Evolutionary conservation across 352 stramenopile genomes (phyloP), one percentile per base, ranked within the genome.

Genomic region (Nannochloropsis limnetica): DNA sequence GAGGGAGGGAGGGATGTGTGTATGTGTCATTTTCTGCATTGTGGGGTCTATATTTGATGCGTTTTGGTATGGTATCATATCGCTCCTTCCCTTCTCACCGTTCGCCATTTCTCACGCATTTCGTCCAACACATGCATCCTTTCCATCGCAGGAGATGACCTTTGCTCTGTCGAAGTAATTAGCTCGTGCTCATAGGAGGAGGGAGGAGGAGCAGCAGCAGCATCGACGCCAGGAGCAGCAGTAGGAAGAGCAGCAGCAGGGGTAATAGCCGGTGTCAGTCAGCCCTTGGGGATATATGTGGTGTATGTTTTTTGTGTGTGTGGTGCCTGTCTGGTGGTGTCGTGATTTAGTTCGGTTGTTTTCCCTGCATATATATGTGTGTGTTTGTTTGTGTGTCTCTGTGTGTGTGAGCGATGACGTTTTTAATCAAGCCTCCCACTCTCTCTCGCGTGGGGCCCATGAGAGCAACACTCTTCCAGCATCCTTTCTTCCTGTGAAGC

Each of bases 71-170:
- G 8, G 37, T 49, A 14, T 6, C 37, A 6, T 49, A 20, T 49
- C 17, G 2, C 37, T 49, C 8, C 8, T 3, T 15, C 17, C 2
- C 11, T 49, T 49, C 17, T 49, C 17, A 49, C 32, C 32, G 17
- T 49, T 49, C 37, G 37, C 11, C 37, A 1, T 14, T 14, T 49
- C 37, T 9, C 37, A 49, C 37, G 37, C 37, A 3, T 49, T 49
- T 15, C 17, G 8, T 15, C 2, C 37, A 1, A 49, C 1, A 49
- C 4, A 15, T n/a, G n/a, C n/a, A n/a, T n/a, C n/a, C n/a, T n/a
- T n/a, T n/a, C n/a, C n/a, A n/a, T 49, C 79, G 32, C 43, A 85
- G 81, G 86, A 89, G 79, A 89, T 89, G 45, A 89, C 86, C n/a
- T 89, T 89, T 84, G 86, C 86, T 25, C 81, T 89, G 31, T 86